Evolutionary conservation across 257 asterid species (phyloP).

Genomic region (Linderniella brevidens): DNA sequence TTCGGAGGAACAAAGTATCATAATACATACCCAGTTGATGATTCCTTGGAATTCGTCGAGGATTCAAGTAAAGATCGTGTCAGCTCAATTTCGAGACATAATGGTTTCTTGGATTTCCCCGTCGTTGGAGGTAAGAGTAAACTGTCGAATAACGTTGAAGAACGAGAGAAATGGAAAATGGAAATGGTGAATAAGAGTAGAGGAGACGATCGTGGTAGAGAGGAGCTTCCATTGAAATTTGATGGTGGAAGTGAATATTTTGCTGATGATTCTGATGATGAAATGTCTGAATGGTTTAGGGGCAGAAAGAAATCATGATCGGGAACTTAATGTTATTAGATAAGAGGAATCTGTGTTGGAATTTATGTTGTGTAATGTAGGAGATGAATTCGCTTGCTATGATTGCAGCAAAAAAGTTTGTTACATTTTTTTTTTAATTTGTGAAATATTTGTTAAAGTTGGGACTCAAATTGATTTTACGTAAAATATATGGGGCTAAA

Average conservation of each 20-base stretch:
- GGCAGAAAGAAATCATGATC: conserved; percentile 7
- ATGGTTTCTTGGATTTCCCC: conserved; percentile 45
- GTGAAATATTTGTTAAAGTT: too few relatives aligned
- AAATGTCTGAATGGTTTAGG: conserved; percentile 75
- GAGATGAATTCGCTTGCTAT: too few relatives aligned
- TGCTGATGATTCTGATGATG: conserved; percentile 30
- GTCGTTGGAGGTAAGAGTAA: conserved; percentile 62
- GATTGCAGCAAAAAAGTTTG: too few relatives aligned
- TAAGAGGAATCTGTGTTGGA: too few relatives aligned
- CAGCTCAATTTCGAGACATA: conserved; percentile 13
- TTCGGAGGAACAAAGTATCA: conserved; percentile 19
- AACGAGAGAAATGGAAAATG: conserved; percentile 44
- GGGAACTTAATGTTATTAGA: too few relatives aligned
- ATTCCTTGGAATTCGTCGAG: conserved; percentile 19
- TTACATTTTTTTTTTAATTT: too few relatives aligned
- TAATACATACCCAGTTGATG: conserved; percentile 7
- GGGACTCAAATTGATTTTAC: too few relatives aligned
- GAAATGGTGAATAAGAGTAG: conserved; percentile 23
- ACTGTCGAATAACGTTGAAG: conserved; percentile 26
- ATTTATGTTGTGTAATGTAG: too few relatives aligned
- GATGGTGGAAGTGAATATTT: conserved; percentile 9
- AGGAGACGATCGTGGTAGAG: conserved; percentile 17
- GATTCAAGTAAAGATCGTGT: conserved; percentile 17
- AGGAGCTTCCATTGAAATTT: conserved; percentile 11
- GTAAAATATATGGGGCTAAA: too few relatives aligned